A percentile compares a stretch with the other conserved stretches of the same genome.
These are phyloP conservation scores for Russula griseocarnosa DNA, from an alignment of 768 basidiomycete genomes.

Conservation along the genomic window DNA sequence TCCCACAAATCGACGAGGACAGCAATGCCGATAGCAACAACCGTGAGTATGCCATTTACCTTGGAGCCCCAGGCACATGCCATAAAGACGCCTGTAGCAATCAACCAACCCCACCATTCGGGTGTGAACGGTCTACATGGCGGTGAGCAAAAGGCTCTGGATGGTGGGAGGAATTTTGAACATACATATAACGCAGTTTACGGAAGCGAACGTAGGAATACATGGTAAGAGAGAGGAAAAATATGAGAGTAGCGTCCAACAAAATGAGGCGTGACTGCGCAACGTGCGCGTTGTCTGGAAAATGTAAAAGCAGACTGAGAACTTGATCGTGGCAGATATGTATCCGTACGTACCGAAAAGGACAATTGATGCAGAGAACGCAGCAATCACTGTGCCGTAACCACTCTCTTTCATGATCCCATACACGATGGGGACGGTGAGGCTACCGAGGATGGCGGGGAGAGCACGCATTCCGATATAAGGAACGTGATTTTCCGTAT, in stretches of 20 bases:
- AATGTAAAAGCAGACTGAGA: background rate
- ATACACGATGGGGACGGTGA: constrained; percentile 89
- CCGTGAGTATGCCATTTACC: constrained; percentile 94
- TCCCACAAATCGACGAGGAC: constrained; percentile 95
- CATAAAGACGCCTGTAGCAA: constrained; percentile 87
- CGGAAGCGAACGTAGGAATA: constrained; percentile 92
- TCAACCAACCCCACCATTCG: constrained; percentile 94
- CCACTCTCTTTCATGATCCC: constrained; percentile 98
- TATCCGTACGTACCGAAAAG: constrained; percentile 70
- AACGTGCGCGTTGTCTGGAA: constrained; percentile 88
- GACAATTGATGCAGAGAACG: constrained; percentile 82
- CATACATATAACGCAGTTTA: constrained; percentile 85
- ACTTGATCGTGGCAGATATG: background rate
- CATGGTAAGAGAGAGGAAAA: constrained; percentile 93
- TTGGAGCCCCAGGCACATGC: constrained; percentile 97
- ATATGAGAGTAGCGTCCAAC: constrained; percentile 87
- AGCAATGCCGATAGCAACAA: constrained; percentile 82
- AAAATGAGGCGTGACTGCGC: constrained; percentile 96
- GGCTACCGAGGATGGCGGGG: constrained; percentile 84
- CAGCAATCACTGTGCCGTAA: constrained; percentile 85
- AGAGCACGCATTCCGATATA: constrained; percentile 92
- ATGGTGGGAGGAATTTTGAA: constrained; percentile 17
- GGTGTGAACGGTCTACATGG: constrained; percentile 70
- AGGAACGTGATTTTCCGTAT: constrained; percentile 80
- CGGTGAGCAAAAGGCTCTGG: constrained; percentile 17